Conservation (phyloP, 768 basidiomycete genomes). For the Suillus fuscotomentosus region DNA sequence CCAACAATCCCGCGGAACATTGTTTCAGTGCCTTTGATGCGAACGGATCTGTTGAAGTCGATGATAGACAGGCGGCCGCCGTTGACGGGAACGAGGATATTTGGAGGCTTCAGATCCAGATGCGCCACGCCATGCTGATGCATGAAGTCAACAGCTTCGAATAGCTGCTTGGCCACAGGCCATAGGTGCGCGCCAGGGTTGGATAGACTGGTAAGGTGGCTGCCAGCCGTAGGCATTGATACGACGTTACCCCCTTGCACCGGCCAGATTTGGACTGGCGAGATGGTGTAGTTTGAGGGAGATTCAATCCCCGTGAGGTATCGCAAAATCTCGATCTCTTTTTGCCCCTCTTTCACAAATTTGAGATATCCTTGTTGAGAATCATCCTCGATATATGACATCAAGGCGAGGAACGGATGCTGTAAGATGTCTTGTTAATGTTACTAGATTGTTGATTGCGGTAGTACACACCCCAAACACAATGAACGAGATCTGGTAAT, state of each 20-base stretch:
- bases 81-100: constrained; percentile 5
- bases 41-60: constrained; percentile 7
- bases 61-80: constrained; percentile 1
- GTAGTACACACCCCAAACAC: not conserved
- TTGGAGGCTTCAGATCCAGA: constrained; percentile 16
- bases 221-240: not conserved
- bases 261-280: constrained; percentile 1
- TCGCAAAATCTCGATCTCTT: constrained; percentile 9
- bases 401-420: constrained; percentile 15
- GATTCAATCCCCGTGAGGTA: constrained; percentile 8
- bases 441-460: not conserved
- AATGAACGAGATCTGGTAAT: not conserved
- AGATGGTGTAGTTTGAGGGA: constrained; percentile 7
- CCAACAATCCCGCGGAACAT: not conserved
- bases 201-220: not conserved
- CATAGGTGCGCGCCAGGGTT: not conserved
- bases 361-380: constrained; percentile 10
- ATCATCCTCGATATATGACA: not conserved
- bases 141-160: too few relatives aligned
- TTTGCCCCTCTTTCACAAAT: constrained; percentile 1
- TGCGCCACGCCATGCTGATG: constrained; percentile 4
- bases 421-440: not conserved
- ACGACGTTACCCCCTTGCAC: not conserved
- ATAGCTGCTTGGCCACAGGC: not conserved
- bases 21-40: not conserved